Evolutionary conservation across 2,329 filamentous ascomycete species (phyloP).

Genomic region (Boeremia exigua): DNA sequence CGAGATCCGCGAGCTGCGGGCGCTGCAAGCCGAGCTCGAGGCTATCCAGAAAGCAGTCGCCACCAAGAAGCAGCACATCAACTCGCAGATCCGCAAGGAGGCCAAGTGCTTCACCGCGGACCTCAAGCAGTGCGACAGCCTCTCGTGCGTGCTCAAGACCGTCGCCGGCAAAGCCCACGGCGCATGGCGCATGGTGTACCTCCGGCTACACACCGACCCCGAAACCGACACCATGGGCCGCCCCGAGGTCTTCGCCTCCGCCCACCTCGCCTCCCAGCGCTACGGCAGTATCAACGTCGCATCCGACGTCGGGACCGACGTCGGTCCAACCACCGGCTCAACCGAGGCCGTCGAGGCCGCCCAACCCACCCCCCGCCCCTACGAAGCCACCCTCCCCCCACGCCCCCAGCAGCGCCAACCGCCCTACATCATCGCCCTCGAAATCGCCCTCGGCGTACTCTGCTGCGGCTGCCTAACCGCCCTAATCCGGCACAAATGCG

Average conservation of each 20-base stretch:
- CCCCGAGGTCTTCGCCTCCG: conserved; percentile 30
- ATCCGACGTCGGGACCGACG: neutral
- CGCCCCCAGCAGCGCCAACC: conserved; percentile 32
- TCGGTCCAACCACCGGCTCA: neutral
- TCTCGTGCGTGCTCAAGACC: conserved; percentile 52
- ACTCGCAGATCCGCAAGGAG: conserved; percentile 38
- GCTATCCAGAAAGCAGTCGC: conserved; percentile 47
- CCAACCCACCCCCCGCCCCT: conserved; percentile 17
- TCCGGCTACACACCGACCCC: conserved; percentile 36
- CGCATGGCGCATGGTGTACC: conserved; percentile 39
- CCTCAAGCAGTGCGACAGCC: conserved; percentile 51
- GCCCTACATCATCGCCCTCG: conserved; percentile 49
- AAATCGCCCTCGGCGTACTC: conserved; percentile 53
- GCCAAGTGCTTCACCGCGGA: conserved; percentile 46
- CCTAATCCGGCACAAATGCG: conserved; percentile 56
- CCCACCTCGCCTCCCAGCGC: conserved; percentile 23
- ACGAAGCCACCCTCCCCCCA: conserved; percentile 26
- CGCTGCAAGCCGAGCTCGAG: conserved; percentile 48
- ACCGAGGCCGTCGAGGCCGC: conserved; percentile 9
- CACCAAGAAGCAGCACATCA: conserved; percentile 45
- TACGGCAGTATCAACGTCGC: conserved; percentile 25
- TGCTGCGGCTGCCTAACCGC: conserved; percentile 54
- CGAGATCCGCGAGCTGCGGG: conserved; percentile 50
- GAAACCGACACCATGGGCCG: conserved; percentile 34
- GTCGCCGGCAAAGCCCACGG: conserved; percentile 46